Percentiles rank a stretch among this genome's conserved stretches.
phyloP scores from a whole-genome alignment of 495 filamentous ascomycete genomes.

The Trichoderma asperelloides region DNA sequence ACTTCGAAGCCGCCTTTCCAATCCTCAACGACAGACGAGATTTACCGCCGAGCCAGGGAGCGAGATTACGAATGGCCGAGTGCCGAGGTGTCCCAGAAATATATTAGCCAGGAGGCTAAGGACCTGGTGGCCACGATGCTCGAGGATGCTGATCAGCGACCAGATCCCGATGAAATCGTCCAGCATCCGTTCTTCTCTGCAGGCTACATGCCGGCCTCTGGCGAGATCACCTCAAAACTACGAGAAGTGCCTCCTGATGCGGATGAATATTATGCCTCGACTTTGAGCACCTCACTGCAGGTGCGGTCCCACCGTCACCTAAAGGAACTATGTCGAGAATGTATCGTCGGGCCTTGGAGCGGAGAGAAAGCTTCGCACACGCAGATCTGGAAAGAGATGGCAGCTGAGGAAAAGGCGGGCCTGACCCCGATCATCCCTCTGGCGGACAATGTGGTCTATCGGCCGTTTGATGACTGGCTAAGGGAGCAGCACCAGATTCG shows the following conservation, averaged over 20 bases:
- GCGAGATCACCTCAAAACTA: conserved; percentile 42
- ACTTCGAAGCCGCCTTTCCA: conserved; percentile 86
- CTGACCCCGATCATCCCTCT: conserved; percentile 62
- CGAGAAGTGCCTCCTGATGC: conserved; percentile 39
- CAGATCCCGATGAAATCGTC: conserved; percentile 72
- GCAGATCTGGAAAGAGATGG: conserved; percentile 58
- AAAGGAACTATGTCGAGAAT: conserved; percentile 33
- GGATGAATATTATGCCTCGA: conserved; percentile 30
- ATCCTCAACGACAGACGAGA: conserved; percentile 75
- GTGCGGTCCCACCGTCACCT: conserved; percentile 28
- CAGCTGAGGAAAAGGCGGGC: conserved; percentile 60
- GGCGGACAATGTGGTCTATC: conserved; percentile 59
- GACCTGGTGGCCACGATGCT: conserved; percentile 68
- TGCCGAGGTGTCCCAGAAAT: conserved; percentile 36
- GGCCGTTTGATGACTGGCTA: conserved; percentile 39
- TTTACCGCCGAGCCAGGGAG: conserved; percentile 66
- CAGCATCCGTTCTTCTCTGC: conserved; percentile 72
- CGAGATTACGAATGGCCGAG: conserved; percentile 72
- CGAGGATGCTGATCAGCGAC: conserved; percentile 62
- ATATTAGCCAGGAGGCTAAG: conserved; percentile 56
- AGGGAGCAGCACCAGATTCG: conserved; percentile 23
- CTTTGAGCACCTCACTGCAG: conserved; percentile 12
- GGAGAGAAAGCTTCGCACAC: conserved; percentile 35
- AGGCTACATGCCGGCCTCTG: conserved; percentile 45
- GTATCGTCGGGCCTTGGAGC: conserved; percentile 43